These are phyloP conservation scores for Thraustochytrium sp. DNA, from an alignment of 352 stramenopile species.

Conservation along the genomic window DNA sequence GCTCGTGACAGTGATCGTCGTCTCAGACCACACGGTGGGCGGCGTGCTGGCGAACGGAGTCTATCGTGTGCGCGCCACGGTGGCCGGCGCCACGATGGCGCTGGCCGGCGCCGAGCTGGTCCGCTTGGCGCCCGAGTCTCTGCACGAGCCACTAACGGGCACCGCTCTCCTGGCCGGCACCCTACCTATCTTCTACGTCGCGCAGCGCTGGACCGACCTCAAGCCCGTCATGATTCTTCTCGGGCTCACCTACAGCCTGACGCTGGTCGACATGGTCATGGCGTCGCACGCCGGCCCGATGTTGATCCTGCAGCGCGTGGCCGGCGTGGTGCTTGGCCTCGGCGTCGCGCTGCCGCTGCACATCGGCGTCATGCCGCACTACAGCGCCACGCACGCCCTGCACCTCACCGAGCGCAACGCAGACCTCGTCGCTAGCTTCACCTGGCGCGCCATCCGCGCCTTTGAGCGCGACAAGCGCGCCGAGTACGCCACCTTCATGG, in stretches of 20 bases:
- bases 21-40: conserved; percentile 5
- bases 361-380: not conserved
- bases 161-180: not conserved
- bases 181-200: conserved; percentile 14
- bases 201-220: not conserved
- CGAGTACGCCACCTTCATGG: conserved; percentile 15
- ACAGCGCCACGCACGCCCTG: not conserved
- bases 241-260: conserved; percentile 5
- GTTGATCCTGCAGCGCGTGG: conserved; percentile 2
- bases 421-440: conserved; percentile 25
- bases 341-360: not conserved
- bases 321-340: conserved; percentile 7
- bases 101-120: not conserved
- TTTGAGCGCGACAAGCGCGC: not conserved
- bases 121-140: not conserved
- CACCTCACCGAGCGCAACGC: conserved; percentile 15
- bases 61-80: not conserved
- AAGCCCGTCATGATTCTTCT: conserved; percentile 16
- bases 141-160: not conserved
- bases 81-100: not conserved
- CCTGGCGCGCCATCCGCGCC: conserved; percentile 18
- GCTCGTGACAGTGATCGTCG: conserved; percentile 12
- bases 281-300: not conserved
- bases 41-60: not conserved
- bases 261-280: conserved; percentile 18